These are phyloP conservation scores for Xylariaceae sp. DNA, from an alignment of 2,329 filamentous ascomycete genomes.

Conservation along the genomic window DNA sequence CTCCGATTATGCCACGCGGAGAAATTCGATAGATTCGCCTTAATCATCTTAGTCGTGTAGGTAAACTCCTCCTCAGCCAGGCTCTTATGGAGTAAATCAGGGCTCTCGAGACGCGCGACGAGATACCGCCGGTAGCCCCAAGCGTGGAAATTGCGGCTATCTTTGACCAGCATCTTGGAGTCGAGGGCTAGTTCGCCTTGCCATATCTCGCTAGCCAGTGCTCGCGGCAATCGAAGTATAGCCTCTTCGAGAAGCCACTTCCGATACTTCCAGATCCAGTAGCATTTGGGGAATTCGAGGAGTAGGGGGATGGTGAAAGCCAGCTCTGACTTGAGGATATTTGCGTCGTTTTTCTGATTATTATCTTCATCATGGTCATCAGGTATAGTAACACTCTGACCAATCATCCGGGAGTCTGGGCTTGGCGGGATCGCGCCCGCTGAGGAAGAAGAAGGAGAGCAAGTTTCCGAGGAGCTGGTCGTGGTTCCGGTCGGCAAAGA, in stretches of 20 bases:
- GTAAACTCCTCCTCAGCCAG: slow-evolving; percentile 78
- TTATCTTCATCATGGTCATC: slow-evolving; percentile 43
- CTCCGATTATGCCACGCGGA: slow-evolving; percentile 94
- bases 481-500: slow-evolving; percentile 50
- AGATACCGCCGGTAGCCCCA: slow-evolving; percentile 88
- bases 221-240: slow-evolving; percentile 56
- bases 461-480: slow-evolving; percentile 63
- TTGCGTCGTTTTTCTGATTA: slow-evolving; percentile 30
- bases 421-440: slow-evolving; percentile 47
- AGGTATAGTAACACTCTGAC: slow-evolving; percentile 49
- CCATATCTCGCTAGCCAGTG: slow-evolving; percentile 67
- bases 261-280: slow-evolving; percentile 99
- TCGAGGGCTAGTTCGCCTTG: slow-evolving; percentile 77
- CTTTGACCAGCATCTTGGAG: slow-evolving; percentile 80
- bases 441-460: slow-evolving; percentile 48
- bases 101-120: slow-evolving; percentile 68
- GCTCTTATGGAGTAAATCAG: slow-evolving; percentile 48
- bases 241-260: slow-evolving; percentile 77
- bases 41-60: slow-evolving; percentile 88
- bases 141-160: slow-evolving; percentile 91
- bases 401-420: slow-evolving; percentile 49
- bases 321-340: slow-evolving; percentile 69
- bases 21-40: slow-evolving; percentile 85
- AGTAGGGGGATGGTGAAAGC: slow-evolving; percentile 80
- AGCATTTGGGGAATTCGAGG: slow-evolving; percentile 87